Evolutionary conservation across 2,329 filamentous ascomycete species (phyloP), one percentile per base, ranked within the genome.

Genomic region (Xylaria sp.): DNA sequence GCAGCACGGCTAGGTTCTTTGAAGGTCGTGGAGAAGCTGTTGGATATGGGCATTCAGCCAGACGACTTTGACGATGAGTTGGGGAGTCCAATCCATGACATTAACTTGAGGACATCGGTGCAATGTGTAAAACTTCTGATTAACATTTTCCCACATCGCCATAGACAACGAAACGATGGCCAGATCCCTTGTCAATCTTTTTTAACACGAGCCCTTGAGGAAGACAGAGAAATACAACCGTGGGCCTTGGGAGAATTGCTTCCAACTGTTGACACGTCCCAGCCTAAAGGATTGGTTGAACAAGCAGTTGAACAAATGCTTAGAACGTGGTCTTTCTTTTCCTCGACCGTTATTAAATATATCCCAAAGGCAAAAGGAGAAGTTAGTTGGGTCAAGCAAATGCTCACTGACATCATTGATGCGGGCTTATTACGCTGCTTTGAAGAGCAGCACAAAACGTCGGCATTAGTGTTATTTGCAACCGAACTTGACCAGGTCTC

Each of bases 1-100:
- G 52, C 62, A n/a, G 62, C 62, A 50, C 41, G 15, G 7, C n/a
- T 52, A 25, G 62, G 62, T 15, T 64, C 52, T 48, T 48, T 52
- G 5, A 7, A 50, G 2, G 25, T 64, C 5, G 41, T 64, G 41
- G 39, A 52, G 15, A 57, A 64, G 28, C 12, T 64, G 12, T n/a
- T 58, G n/a, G 43, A 58, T 13, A 23, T 64, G 8, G 62, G 62
- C 20, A 52, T 64, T 43, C 15, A 32, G 15, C 36, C 20, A 1
- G 60, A 63, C 28, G 50, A 45, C 1, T 45, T 63, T n/a, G 60
- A 56, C 13, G 36, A 32, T 9, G 25, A 53, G 20, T 34, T 48
- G 6, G 60, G 50, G 13, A 55, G 48, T n/a, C 36, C 46, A 34
- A 48, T 63, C 12, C 60, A 63, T 56, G 3, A 56, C 20, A 55